Conservation (phyloP, 441 rosid genomes). For the Hura crepitans region DNA sequence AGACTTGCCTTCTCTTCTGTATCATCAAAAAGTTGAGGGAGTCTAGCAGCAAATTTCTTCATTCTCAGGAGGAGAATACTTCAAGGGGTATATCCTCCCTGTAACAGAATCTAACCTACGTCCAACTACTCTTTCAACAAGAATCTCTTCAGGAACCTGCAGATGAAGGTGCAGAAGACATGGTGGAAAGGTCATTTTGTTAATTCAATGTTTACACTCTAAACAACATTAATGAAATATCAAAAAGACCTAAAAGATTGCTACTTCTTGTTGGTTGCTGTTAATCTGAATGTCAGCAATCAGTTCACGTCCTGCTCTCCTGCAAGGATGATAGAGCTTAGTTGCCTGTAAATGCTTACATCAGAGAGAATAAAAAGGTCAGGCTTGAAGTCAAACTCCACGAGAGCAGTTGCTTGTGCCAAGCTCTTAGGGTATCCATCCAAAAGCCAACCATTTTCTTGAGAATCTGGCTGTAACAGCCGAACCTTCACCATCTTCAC, state of each 20-base stretch:
- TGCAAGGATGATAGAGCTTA: not conserved
- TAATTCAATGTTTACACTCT: not conserved
- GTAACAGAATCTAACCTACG: conserved; percentile 90
- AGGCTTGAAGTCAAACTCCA: conserved; percentile 60
- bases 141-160: conserved; percentile 84
- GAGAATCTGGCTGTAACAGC: conserved; percentile 61
- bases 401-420: conserved; percentile 80
- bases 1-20: conserved; percentile 82
- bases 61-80: conserved; percentile 82
- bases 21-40: conserved; percentile 88
- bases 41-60: conserved; percentile 82
- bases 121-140: conserved; percentile 89
- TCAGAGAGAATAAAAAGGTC: conserved; percentile 80
- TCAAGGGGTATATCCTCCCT: conserved; percentile 88
- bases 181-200: not conserved
- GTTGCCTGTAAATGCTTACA: conserved; percentile 37
- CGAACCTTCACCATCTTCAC: conserved; percentile 87
- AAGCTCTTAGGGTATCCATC: conserved; percentile 95
- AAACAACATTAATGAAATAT: not conserved
- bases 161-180: conserved; percentile 17
- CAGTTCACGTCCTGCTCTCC: not conserved
- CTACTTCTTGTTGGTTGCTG: not conserved
- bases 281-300: not conserved
- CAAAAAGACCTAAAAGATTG: not conserved
- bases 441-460: conserved; percentile 84